These are phyloP conservation scores for Glycine tomentella DNA, from an alignment of 306 rosid species.

Conservation along the genomic window DNA sequence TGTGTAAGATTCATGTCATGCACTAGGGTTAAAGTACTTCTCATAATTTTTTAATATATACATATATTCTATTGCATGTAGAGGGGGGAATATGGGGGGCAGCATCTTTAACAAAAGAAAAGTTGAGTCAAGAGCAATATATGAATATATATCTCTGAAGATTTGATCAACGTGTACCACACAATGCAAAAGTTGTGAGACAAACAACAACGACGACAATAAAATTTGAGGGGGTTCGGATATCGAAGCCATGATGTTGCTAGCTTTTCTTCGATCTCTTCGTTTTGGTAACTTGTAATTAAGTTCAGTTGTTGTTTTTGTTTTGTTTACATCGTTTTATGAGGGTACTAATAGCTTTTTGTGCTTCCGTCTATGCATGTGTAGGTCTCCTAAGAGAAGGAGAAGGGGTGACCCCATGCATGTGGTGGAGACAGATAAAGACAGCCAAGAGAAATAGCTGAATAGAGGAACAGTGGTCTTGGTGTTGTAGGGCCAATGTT, in stretches of 20 bases:
- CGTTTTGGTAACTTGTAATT: background rate
- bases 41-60: no score
- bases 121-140: background rate
- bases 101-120: constrained; percentile 10
- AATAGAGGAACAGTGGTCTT: constrained; percentile 9
- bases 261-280: constrained; percentile 28
- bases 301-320: constrained; percentile 4
- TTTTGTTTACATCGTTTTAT: constrained; percentile 1
- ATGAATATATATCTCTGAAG: background rate
- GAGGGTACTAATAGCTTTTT: background rate
- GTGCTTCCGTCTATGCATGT: background rate
- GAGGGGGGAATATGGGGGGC: background rate
- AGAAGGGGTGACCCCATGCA: background rate
- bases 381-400: background rate
- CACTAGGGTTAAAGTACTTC: background rate
- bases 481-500: constrained; percentile 22
- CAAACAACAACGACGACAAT: constrained; percentile 15
- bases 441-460: no score
- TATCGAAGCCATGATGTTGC: constrained; percentile 12
- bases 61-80: background rate
- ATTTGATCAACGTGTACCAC: constrained; percentile 3
- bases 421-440: constrained; percentile 4
- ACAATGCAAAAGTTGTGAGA: background rate
- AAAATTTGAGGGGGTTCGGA: constrained; percentile 5
- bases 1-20: background rate